Evolutionary conservation across 345 rosid genomes (phyloP).

Genomic region (Citropsis articulata): DNA sequence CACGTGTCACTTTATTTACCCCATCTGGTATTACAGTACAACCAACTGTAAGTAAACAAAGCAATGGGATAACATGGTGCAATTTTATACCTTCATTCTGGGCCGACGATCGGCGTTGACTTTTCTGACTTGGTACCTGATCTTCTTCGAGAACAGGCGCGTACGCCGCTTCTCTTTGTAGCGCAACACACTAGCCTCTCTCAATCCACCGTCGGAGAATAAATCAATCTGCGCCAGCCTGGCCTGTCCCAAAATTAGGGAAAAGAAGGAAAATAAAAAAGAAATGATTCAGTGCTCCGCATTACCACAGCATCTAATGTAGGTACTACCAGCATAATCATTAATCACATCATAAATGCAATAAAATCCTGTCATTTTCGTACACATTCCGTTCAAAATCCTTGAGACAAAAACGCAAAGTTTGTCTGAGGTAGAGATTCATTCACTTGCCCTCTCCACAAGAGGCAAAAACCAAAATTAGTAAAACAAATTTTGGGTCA

Average conservation of each 20-base stretch:
- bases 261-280: not conserved
- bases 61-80: not conserved
- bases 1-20: not conserved
- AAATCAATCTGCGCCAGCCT: constrained; percentile 77
- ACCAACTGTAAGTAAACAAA: not conserved
- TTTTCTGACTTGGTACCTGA: constrained; percentile 88
- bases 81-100: constrained; percentile 67
- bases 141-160: constrained; percentile 86
- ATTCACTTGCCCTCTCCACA: not conserved
- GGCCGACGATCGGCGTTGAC: constrained; percentile 89
- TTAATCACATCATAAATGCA: not conserved
- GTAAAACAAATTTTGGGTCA: not conserved
- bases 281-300: constrained; percentile 7
- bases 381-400: not conserved
- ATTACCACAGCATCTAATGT: not conserved
- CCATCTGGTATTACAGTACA: not conserved
- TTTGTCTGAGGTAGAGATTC: too few relatives aligned
- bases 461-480: not conserved
- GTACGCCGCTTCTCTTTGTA: constrained; percentile 88
- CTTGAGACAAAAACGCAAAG: not conserved
- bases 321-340: not conserved
- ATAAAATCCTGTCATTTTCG: not conserved
- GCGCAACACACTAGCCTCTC: constrained; percentile 88
- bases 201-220: constrained; percentile 55
- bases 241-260: constrained; percentile 45